Conservation (phyloP, 2,329 filamentous ascomycete species). For the Aspergillus ochraceoroseus region DNA sequence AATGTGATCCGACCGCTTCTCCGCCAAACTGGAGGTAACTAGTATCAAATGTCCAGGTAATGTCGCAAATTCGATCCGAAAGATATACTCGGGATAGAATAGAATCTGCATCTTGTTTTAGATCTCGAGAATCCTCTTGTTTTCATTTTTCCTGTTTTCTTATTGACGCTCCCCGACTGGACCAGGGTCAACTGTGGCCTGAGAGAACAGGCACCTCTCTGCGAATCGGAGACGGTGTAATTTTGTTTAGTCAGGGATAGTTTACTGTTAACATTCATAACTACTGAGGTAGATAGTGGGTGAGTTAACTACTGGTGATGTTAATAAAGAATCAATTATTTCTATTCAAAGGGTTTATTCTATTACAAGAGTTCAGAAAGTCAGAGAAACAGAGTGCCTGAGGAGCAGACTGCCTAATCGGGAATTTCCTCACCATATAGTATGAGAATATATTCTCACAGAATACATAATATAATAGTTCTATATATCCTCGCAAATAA, state of each 20-base stretch:
- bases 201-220: slow-evolving; percentile 13
- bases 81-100: background rate
- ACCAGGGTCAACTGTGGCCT: slow-evolving; percentile 17
- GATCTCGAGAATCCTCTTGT: background rate
- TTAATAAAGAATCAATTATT: too few species aligned
- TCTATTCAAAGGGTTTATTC: background rate
- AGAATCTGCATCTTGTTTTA: background rate
- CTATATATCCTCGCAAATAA: too few species aligned
- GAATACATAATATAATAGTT: too few species aligned
- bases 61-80: slow-evolving; percentile 14
- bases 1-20: slow-evolving; percentile 18
- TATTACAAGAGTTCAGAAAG: too few species aligned
- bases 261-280: background rate
- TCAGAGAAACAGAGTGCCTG: too few species aligned
- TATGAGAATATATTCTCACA: too few species aligned
- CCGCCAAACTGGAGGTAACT: slow-evolving; percentile 15
- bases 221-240: slow-evolving; percentile 29
- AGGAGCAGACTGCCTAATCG: too few species aligned
- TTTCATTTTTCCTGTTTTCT: background rate
- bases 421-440: too few species aligned
- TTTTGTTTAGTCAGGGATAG: slow-evolving; percentile 22
- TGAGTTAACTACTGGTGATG: background rate
- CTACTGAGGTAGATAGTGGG: background rate
- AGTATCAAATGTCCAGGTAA: background rate
- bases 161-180: background rate